Evolutionary conservation across 306 rosid genomes (phyloP).

Genomic region (Prunus dulcis): DNA sequence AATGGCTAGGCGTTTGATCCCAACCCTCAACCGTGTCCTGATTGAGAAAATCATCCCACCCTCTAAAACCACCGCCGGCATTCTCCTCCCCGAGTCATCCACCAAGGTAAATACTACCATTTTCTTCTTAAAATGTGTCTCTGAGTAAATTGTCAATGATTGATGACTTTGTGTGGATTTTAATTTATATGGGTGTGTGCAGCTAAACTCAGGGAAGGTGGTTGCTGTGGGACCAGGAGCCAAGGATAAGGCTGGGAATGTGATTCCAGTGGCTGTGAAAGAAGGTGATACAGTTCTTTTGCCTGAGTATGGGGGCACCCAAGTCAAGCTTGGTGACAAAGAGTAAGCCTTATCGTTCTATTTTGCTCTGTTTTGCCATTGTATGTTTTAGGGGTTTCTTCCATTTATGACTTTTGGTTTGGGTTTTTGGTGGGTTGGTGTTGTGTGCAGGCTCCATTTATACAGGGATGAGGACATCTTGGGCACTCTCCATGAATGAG

Average conservation of each 20-base stretch:
- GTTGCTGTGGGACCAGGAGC: conserved; percentile 85
- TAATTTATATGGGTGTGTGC: neutral
- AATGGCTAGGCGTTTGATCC: conserved; percentile 90
- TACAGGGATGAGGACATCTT: conserved; percentile 44
- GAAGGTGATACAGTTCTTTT: conserved; percentile 87
- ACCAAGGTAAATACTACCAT: conserved; percentile 48
- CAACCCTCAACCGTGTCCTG: conserved; percentile 70
- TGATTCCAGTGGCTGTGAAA: conserved; percentile 64
- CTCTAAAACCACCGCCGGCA: conserved; percentile 72
- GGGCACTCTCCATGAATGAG: conserved; percentile 39
- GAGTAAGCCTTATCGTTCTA: conserved; percentile 44
- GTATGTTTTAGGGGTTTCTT: neutral
- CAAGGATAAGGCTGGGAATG: conserved; percentile 58
- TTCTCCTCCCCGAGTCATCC: conserved; percentile 79
- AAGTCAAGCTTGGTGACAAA: conserved; percentile 82
- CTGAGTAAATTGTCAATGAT: neutral
- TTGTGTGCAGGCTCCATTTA: conserved; percentile 58
- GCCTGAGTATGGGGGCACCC: conserved; percentile 88
- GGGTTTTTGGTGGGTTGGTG: conserved; percentile 1
- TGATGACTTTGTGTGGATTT: neutral
- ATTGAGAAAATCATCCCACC: conserved; percentile 83
- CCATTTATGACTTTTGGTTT: neutral
- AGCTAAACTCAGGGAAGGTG: conserved; percentile 90
- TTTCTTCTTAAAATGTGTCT: too few species aligned
- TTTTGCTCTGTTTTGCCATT: neutral